Evolutionary conservation across 805 yeast genomes (phyloP).

Genomic region (Saccharomycopsis fibuligera): DNA sequence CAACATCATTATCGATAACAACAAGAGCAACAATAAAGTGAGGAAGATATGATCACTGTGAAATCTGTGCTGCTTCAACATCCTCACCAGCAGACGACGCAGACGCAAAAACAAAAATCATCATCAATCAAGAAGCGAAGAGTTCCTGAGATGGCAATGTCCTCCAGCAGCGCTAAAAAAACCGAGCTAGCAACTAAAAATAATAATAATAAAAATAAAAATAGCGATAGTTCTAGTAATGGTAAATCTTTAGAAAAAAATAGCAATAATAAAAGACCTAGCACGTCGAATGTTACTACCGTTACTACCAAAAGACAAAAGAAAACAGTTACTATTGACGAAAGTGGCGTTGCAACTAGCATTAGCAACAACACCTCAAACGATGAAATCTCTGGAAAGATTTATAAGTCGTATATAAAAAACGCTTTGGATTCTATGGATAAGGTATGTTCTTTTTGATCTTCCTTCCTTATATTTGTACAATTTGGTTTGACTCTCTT

Average conservation of each 20-base stretch:
- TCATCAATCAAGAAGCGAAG: background rate
- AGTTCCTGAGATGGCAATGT: too few relatives aligned
- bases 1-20: too few relatives aligned
- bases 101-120: too few relatives aligned
- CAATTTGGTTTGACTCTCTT: conserved; percentile 6
- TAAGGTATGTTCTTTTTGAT: conserved; percentile 34
- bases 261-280: background rate
- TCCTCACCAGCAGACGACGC: too few relatives aligned
- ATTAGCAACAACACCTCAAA: background rate
- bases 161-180: too few relatives aligned
- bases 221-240: background rate
- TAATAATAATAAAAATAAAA: too few relatives aligned
- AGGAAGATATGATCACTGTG: too few relatives aligned
- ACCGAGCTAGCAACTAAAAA: background rate
- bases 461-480: conserved; percentile 3
- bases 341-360: background rate
- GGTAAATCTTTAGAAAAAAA: background rate
- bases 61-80: too few relatives aligned
- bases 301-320: background rate
- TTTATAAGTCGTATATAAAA: conserved; percentile 41
- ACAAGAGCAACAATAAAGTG: too few relatives aligned
- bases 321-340: background rate
- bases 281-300: too few relatives aligned
- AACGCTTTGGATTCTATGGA: conserved; percentile 69
- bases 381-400: background rate